Evolutionary conservation across 495 filamentous ascomycete species (phyloP), one percentile per base, ranked within the genome.

Genomic region (Talaromyces thailandensis): DNA sequence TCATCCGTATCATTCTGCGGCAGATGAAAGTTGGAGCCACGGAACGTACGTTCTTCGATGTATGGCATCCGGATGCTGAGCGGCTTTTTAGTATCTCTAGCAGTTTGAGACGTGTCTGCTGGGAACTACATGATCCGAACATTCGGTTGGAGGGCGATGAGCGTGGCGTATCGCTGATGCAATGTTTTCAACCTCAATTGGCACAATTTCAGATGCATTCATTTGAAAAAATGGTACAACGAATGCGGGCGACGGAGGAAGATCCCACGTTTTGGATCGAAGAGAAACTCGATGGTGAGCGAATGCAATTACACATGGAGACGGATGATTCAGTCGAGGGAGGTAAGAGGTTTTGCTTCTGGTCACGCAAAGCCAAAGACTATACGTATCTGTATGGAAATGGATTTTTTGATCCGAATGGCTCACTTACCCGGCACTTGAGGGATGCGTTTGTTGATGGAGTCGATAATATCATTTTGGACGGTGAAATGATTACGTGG

Each of bases 401-500:
- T 62, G 80, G 86, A 1, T 83, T 95, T 43, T 74, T 87, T 37
- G 90, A 96, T 65, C 85, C 88, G 12, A 86, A 87, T 50, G 83
- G 84, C n/a, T 85, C 92, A 8, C 69, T 98, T 21, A 95, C 94
- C 0, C 77, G 92, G 31, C 86, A 96, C 69, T 73, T 97, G 12
- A 84, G 86, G 58, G 79, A 85, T 60, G 92, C 91, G 4, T 98
- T 98, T 68, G 76, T 85, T 16, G 79, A 86, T 6, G 84, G 86
- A 0, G 93, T 98, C 8, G 76, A 86, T 51, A 91, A 92, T 68
- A 81, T 97, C 67, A 96, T 98, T 31, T 79, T 98, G 2, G 94
- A 98, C 66, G 94, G 94, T 9, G 94, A 98, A 73, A 98, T 98
- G 94, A 90, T 98, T 59, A 96, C 92, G 8, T 98, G 95, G 95